Conservation (phyloP, 2,329 filamentous ascomycete genomes). For the Chaetomiaceae sp. region DNA sequence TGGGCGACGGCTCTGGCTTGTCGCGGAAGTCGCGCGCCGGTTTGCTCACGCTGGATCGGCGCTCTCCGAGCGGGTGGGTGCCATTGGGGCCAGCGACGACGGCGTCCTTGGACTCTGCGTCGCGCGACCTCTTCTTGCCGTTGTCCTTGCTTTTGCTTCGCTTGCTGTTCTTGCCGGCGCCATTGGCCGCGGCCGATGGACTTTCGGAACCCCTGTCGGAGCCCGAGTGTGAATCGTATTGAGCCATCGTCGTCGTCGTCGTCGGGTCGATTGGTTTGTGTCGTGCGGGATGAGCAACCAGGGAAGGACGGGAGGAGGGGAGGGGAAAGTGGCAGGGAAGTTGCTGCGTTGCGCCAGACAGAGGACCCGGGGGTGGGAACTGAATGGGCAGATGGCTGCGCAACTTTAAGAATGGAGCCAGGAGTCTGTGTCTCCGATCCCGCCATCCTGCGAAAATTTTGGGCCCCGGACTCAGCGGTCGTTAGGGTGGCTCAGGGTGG, state of each 20-base stretch:
- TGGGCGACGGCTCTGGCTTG: conserved; percentile 38
- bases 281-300: background rate
- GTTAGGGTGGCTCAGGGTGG: background rate
- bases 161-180: conserved; percentile 31
- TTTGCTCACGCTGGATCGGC: conserved; percentile 53
- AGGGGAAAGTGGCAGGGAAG: background rate
- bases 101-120: conserved; percentile 6
- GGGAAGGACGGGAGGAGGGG: background rate
- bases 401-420: conserved; percentile 5
- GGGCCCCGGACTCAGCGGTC: background rate
- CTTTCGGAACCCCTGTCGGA: conserved; percentile 33
- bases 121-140: conserved; percentile 19
- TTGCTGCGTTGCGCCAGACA: background rate
- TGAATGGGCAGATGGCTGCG: conserved; percentile 13
- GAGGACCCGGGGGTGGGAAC: background rate
- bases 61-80: conserved; percentile 30
- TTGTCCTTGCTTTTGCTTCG: conserved; percentile 21
- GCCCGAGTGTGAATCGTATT: conserved; percentile 28
- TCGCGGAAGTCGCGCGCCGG: conserved; percentile 58
- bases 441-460: conserved; percentile 14
- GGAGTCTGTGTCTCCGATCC: conserved; percentile 12
- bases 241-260: conserved; percentile 31
- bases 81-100: conserved; percentile 9
- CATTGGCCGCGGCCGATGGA: conserved; percentile 23
- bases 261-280: background rate